These are phyloP conservation scores for Akanthomyces lecanii DNA, from an alignment of 2,329 filamentous ascomycete species.

Conservation along the genomic window DNA sequence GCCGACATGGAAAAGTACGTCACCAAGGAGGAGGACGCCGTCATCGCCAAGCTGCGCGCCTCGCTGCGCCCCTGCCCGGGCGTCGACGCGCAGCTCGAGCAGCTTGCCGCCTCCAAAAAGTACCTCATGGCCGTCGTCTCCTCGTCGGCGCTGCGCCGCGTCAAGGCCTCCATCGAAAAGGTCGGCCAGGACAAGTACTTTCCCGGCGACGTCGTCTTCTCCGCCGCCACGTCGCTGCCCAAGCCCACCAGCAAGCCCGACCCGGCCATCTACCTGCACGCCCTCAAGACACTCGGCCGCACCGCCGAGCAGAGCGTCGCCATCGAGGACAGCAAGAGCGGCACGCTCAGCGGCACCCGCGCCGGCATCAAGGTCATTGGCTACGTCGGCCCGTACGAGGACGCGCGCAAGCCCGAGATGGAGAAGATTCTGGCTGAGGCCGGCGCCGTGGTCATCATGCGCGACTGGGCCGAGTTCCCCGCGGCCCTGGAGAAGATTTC, in stretches of 20 bases:
- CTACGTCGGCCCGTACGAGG: slow-evolving; percentile 75
- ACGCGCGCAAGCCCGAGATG: slow-evolving; percentile 61
- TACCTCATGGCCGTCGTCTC: slow-evolving; percentile 78
- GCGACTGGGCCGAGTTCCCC: slow-evolving; percentile 55
- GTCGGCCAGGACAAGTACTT: slow-evolving; percentile 79
- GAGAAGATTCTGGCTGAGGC: slow-evolving; percentile 55
- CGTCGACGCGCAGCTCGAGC: slow-evolving; percentile 62
- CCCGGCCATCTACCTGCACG: slow-evolving; percentile 80
- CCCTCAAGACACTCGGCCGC: slow-evolving; percentile 69
- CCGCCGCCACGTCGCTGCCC: slow-evolving; percentile 71
- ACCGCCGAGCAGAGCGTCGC: slow-evolving; percentile 69
- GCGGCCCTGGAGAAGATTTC: slow-evolving; percentile 43
- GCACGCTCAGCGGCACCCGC: slow-evolving; percentile 67
- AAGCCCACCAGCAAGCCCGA: slow-evolving; percentile 87
- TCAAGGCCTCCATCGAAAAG: slow-evolving; percentile 73
- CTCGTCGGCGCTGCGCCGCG: slow-evolving; percentile 72
- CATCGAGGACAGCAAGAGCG: slow-evolving; percentile 85
- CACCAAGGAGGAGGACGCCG: slow-evolving; percentile 71
- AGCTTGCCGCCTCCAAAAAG: slow-evolving; percentile 55
- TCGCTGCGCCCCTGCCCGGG: slow-evolving; percentile 65
- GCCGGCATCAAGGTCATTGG: slow-evolving; percentile 78
- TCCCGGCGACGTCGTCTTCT: slow-evolving; percentile 69
- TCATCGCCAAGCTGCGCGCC: slow-evolving; percentile 73
- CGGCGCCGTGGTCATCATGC: slow-evolving; percentile 60
- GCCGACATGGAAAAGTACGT: slow-evolving; percentile 73